Percentiles rank a stretch among this genome's conserved stretches.
phyloP scores from a whole-genome alignment of 2,329 filamentous ascomycete genomes.

The Xylariomycetidae sp. region DNA sequence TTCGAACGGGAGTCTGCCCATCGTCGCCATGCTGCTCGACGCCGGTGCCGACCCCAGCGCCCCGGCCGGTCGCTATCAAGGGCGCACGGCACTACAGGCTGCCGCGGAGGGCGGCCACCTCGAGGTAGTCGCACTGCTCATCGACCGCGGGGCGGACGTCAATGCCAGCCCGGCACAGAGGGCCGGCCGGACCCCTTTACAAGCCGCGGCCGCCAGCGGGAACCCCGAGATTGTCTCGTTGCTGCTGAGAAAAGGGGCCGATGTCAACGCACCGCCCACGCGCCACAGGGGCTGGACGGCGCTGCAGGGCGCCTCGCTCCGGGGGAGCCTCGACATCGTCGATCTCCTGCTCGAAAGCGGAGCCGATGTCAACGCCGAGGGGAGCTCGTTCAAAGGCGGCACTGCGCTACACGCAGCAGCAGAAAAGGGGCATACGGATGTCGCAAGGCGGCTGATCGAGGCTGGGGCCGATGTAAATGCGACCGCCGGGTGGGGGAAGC shows the following conservation, averaged over 20 bases:
- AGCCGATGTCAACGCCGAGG: constrained; percentile 26
- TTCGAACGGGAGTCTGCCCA: constrained; percentile 9
- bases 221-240: constrained; percentile 20
- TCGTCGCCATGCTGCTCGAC: constrained; percentile 18
- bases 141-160: constrained; percentile 23
- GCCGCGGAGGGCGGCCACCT: constrained; percentile 26
- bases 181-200: constrained; percentile 33
- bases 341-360: constrained; percentile 23
- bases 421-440: constrained; percentile 18
- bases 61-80: constrained; percentile 24
- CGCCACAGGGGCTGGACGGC: constrained; percentile 34
- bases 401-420: constrained; percentile 36
- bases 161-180: constrained; percentile 29
- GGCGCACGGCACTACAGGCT: constrained; percentile 32
- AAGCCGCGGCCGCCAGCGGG: constrained; percentile 28
- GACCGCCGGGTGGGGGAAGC: constrained; percentile 18
- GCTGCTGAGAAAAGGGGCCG: constrained; percentile 27
- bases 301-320: constrained; percentile 32
- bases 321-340: constrained; percentile 18
- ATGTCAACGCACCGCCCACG: constrained; percentile 28
- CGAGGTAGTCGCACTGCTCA: constrained; percentile 17
- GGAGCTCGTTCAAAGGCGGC: constrained; percentile 27
- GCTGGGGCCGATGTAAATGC: constrained; percentile 33
- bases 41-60: constrained; percentile 18
- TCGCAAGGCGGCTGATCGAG: constrained; percentile 27